These are phyloP conservation scores for Ustulina deusta DNA, from an alignment of 2,329 filamentous ascomycete species.

Conservation along the genomic window DNA sequence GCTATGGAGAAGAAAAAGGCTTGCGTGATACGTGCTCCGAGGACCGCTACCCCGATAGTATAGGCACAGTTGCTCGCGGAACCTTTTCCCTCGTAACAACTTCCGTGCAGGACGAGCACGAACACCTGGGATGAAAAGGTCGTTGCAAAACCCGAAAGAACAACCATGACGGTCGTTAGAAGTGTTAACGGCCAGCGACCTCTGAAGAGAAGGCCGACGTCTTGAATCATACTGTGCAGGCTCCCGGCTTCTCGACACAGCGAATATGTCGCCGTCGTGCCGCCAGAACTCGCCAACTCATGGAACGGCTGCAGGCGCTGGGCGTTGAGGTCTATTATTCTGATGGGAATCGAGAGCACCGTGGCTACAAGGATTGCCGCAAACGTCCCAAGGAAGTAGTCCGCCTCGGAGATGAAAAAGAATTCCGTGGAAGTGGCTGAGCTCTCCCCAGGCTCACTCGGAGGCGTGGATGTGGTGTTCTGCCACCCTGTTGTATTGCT, in stretches of 20 bases:
- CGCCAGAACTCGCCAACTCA: constrained; percentile 51
- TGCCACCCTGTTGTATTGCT: constrained; percentile 22
- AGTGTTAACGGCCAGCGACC: constrained; percentile 52
- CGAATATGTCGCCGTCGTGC: constrained; percentile 53
- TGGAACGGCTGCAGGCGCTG: constrained; percentile 52
- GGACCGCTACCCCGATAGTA: constrained; percentile 50
- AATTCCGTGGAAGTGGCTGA: constrained; percentile 8
- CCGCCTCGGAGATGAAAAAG: constrained; percentile 26
- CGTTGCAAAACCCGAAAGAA: constrained; percentile 49
- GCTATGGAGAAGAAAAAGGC: constrained; percentile 48
- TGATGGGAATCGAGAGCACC: constrained; percentile 35
- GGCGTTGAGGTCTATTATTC: constrained; percentile 37
- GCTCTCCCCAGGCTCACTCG: constrained; percentile 11
- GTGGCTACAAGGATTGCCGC: constrained; percentile 37
- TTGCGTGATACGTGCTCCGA: constrained; percentile 40
- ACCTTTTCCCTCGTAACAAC: constrained; percentile 42
- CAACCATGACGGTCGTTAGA: constrained; percentile 51
- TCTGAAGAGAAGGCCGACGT: constrained; percentile 48
- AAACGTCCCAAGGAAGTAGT: constrained; percentile 37
- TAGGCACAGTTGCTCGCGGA: constrained; percentile 49
- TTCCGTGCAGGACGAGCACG: constrained; percentile 53
- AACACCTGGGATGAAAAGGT: constrained; percentile 55
- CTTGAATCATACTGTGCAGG: constrained; percentile 49
- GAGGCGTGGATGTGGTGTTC: constrained; percentile 18
- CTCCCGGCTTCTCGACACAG: constrained; percentile 55